A percentile compares a stretch with the other conserved stretches of the same genome.
These are phyloP conservation scores for Fragilaria crotonensis DNA, from an alignment of 108 stramenopile genomes.

Conservation along the genomic window DNA sequence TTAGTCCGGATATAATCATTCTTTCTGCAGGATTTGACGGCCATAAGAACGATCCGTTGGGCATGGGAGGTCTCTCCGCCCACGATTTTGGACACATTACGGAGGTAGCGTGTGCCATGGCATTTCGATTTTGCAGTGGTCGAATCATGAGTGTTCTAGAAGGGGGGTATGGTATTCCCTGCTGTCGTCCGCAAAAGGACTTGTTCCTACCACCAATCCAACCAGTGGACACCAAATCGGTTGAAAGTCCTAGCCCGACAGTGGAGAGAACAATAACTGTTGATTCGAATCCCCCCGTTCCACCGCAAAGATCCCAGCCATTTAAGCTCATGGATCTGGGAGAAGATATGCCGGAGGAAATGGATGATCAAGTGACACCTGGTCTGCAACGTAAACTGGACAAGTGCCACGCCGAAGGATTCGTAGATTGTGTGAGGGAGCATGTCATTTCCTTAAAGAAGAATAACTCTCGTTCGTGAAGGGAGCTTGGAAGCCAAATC, in stretches of 20 bases:
- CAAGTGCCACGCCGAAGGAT: slow-evolving; percentile 76
- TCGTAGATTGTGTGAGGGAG: slow-evolving; percentile 66
- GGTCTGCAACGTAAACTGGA: slow-evolving; percentile 53
- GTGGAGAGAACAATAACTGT: background rate
- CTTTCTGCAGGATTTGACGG: slow-evolving; percentile 96
- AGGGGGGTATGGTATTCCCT: slow-evolving; percentile 96
- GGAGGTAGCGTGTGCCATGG: slow-evolving; percentile 78
- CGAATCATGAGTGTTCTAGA: slow-evolving; percentile 90
- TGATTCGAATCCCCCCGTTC: background rate
- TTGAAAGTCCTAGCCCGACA: background rate
- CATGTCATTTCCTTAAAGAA: slow-evolving; percentile 54
- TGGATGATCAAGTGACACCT: slow-evolving; percentile 60
- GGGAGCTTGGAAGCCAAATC: no score
- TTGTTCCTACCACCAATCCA: slow-evolving; percentile 33
- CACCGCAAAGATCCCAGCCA: slow-evolving; percentile 11
- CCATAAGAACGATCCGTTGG: slow-evolving; percentile 85
- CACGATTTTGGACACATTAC: slow-evolving; percentile 82
- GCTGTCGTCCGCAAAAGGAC: slow-evolving; percentile 51
- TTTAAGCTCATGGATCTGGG: slow-evolving; percentile 56
- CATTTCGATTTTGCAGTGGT: slow-evolving; percentile 84
- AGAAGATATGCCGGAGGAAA: slow-evolving; percentile 56
- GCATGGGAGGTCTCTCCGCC: slow-evolving; percentile 72
- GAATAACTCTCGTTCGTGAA: slow-evolving; percentile 24
- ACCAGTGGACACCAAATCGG: background rate
- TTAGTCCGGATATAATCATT: slow-evolving; percentile 91